Conservation (phyloP, 1,284 basidiomycete genomes). For the Erythrobasidium hasegawianum region DNA sequence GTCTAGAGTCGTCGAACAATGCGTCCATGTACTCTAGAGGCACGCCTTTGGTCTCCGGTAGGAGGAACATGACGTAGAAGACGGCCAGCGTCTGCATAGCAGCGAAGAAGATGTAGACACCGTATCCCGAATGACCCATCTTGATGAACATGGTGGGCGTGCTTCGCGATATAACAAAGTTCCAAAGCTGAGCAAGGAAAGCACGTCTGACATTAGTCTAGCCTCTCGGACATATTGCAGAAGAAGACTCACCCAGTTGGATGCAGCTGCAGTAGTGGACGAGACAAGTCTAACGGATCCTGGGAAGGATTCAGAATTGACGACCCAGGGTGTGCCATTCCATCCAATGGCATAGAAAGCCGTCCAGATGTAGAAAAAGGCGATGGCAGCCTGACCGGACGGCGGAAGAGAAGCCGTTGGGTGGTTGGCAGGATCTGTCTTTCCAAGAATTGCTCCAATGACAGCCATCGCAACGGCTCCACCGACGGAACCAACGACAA, state of each 20-base stretch:
- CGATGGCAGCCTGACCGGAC: conserved; percentile 43
- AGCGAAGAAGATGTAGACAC: conserved; percentile 50
- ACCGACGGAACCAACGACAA: conserved; percentile 44
- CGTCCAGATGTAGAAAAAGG: conserved; percentile 48
- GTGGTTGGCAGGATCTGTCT: conserved; percentile 10
- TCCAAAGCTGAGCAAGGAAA: conserved; percentile 14
- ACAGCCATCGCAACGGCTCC: conserved; percentile 40
- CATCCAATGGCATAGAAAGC: conserved; percentile 43
- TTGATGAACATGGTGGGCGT: conserved; percentile 37
- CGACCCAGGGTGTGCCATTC: conserved; percentile 48
- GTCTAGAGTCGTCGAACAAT: conserved; percentile 26
- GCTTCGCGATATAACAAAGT: conserved; percentile 43
- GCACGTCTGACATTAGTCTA: no score
- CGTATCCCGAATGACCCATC: conserved; percentile 40
- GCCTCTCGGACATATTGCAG: no score
- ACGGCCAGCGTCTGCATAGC: conserved; percentile 44
- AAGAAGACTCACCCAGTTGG: conserved; percentile 9
- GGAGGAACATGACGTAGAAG: conserved; percentile 42
- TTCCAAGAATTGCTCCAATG: conserved; percentile 28
- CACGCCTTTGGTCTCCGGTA: conserved; percentile 44
- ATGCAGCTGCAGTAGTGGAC: conserved; percentile 10
- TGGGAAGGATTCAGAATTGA: conserved; percentile 48
- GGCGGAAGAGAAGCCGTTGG: conserved; percentile 32
- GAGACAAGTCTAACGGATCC: conserved; percentile 45
- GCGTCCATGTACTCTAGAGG: conserved; percentile 21